phyloP scores from a whole-genome alignment of 495 filamentous ascomycete genomes.

The Lepraria neglecta region DNA sequence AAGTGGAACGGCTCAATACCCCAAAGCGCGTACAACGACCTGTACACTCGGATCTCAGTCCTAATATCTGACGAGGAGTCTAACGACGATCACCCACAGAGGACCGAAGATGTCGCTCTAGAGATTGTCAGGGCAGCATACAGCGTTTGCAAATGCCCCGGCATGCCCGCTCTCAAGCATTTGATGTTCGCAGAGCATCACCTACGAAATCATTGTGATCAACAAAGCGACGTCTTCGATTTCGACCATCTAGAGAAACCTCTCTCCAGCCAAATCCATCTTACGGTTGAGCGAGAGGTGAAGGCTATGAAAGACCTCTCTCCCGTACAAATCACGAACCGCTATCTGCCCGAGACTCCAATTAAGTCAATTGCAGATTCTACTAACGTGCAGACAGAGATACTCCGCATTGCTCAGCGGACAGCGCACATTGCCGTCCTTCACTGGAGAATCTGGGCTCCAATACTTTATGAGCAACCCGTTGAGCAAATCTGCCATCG shows the following conservation, averaged over 20 bases:
- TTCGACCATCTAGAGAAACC: not conserved
- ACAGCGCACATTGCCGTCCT: constrained; percentile 73
- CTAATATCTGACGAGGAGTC: constrained; percentile 8
- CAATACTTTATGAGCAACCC: constrained; percentile 50
- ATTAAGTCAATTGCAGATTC: not conserved
- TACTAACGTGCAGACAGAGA: not conserved
- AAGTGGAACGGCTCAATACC: constrained; percentile 5
- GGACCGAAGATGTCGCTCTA: constrained; percentile 13
- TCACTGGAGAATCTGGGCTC: constrained; percentile 84
- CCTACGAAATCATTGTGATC: constrained; percentile 9
- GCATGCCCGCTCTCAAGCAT: constrained; percentile 6
- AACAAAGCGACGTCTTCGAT: not conserved
- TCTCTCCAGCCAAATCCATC: not conserved
- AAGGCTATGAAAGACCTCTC: constrained; percentile 8
- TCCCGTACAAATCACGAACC: constrained; percentile 18
- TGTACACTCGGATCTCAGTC: constrained; percentile 8
- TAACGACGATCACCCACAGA: not conserved
- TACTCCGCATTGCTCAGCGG: constrained; percentile 55
- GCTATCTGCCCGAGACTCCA: not conserved
- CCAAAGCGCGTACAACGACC: not conserved
- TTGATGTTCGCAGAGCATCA: not conserved
- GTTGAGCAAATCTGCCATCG: not conserved
- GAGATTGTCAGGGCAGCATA: constrained; percentile 21
- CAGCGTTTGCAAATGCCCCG: constrained; percentile 2
- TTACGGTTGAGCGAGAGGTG: constrained; percentile 12